Base-by-base conservation (phyloP, 2,329 filamentous ascomycete species). In the Talaromyces rugulosus region DNA sequence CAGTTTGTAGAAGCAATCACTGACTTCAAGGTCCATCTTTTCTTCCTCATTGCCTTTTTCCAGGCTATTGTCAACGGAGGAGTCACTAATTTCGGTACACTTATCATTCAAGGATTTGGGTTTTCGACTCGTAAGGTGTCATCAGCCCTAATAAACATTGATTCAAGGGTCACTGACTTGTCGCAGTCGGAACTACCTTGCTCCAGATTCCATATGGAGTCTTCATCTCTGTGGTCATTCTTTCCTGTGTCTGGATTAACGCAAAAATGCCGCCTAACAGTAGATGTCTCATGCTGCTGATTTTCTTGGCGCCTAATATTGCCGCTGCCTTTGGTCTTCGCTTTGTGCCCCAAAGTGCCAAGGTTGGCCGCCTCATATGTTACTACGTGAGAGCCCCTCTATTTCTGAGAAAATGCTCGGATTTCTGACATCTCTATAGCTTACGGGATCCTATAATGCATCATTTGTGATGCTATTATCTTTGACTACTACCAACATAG, bases 221-320 rank as follows among this genome's bases (percentile, higher is more conserved):
- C 63, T 64, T 84, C 40, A 83, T 82, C 55, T 79, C 81, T 34
- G 66, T 84, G 23, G 83, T 77, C 0, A 83, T 84, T 62, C 68
- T 83, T 3, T 69, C 69, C 5, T 82, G 80, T 61, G 79, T 82
- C 5, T 81, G 75, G 58, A 66, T 81, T 3, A 83, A 83, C 62
- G 77, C 82, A 65, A 76, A 78, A 44, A 79, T 78, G 56, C 69
- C 77, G 52, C 34, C 34, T 16, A 80, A 81, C 64, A 73, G 75
- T n/a, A 78, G 83, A 12, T 83, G 82, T 52, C 70, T 83, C 18
- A 82, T 87, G 63, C 78, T 85, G 34, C 73, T 84, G 2, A 66
- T 85, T 0, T 87, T 85, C 67, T 79, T 87, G 63, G 67, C 83
- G 16, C 85, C 84, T 1, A 87, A 85, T 44, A 81, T 87, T 63